Evolutionary conservation across 805 yeast genomes (phyloP), one percentile per base, ranked within the genome.

Genomic region (Clavispora asparagi): DNA sequence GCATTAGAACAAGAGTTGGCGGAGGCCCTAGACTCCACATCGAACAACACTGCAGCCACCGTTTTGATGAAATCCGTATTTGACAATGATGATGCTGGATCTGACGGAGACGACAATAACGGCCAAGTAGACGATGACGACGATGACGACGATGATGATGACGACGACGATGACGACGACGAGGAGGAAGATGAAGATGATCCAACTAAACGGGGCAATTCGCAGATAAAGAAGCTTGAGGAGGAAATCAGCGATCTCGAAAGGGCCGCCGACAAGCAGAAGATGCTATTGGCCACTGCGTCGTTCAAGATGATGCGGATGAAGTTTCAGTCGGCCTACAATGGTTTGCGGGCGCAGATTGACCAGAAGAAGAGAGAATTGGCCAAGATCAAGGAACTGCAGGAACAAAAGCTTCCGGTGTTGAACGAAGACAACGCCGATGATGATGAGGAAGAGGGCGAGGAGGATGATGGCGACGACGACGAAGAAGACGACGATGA

Each of bases 181-280:
- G 78, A 69, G 30, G 81, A 69, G 30, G 81, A 74, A 23, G 78
- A 72, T 39, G 81, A 78, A 44, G 78, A 75, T 43, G 80, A 78
- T 45, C 76, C 75, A 42, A 74, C 71, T 46, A 61, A 83, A 68
- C 65, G 72, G 62, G 58, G 68, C 47, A 53, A 51, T 39, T 46
- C 53, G n/a, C 65, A 55, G 87, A 87, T 62, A 54, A 90, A 87
- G 57, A 74, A 89, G 53, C 70, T 94, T 46, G 81, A 79, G 50
- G 98, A 92, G 64, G 97, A 91, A 63, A 83, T 94, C 47, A 68
- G 74, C 7, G 99, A 94, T 59, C 73, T 94, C 49, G 90, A 87
- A 60, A 64, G 62, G 41, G 90, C 92, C 0, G 84, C 94, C 43
- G 80, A 76, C 45, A 84, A 83, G 56, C 91, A 92, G 58, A 81